These are phyloP conservation scores for Penicillium cinerascens DNA, from an alignment of 495 filamentous ascomycete species.

Conservation along the genomic window DNA sequence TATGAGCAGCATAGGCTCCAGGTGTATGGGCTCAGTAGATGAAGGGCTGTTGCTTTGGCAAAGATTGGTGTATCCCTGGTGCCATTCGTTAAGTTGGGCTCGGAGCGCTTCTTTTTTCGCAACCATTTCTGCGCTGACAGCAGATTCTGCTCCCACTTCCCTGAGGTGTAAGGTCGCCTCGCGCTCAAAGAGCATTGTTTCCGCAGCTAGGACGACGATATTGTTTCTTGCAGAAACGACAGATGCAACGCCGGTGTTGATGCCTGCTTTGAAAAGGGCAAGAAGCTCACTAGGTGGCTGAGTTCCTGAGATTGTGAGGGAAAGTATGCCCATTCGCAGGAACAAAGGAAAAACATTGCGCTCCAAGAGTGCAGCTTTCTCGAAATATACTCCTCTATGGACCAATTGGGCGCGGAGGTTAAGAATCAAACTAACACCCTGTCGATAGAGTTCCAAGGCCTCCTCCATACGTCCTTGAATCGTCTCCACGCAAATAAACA, in stretches of 20 bases:
- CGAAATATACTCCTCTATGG: too few relatives aligned
- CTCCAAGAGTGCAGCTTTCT: conserved; percentile 17
- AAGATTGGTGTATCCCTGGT: background rate
- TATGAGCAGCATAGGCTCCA: conserved; percentile 11
- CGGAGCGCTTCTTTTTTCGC: conserved; percentile 4
- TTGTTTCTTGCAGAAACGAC: conserved; percentile 32
- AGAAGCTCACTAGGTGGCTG: too few relatives aligned
- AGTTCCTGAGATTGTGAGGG: too few relatives aligned
- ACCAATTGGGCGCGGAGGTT: conserved; percentile 16
- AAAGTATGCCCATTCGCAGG: conserved; percentile 17
- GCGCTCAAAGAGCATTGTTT: conserved; percentile 17
- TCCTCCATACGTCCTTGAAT: conserved; percentile 42
- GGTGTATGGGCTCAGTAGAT: background rate
- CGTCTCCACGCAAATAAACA: conserved; percentile 53
- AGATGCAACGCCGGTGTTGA: conserved; percentile 13
- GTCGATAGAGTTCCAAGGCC: conserved; percentile 20
- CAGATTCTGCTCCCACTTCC: background rate
- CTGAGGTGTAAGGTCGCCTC: conserved; percentile 3
- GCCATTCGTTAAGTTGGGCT: conserved; percentile 8
- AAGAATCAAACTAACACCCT: conserved; percentile 22
- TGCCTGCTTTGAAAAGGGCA: background rate
- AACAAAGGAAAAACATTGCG: conserved; percentile 22
- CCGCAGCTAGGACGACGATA: conserved; percentile 22
- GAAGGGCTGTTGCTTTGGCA: background rate
- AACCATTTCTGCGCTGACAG: conserved; percentile 10